Base-by-base conservation (phyloP, 257 asterid genomes). In the Solanum tacnaense region DNA sequence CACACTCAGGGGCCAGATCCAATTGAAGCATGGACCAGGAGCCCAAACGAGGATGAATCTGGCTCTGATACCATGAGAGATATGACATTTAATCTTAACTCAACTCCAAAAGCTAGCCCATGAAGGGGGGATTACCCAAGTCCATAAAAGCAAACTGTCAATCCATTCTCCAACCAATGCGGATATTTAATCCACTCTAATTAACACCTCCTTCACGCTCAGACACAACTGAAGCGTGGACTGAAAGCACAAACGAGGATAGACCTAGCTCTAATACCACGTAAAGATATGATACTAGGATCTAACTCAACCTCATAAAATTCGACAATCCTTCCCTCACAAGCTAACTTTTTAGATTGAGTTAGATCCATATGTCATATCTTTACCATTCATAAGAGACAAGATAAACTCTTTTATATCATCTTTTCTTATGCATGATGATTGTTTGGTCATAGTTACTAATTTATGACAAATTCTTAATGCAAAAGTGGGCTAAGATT, bases 301-400 rank as follows among this genome's bases (percentile, higher is more conserved):
- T 18, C 65, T 56, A 56, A 56, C n/a, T 56, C 10, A 56, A 56
- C 2, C n/a, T 0, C n/a, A 18, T 16, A 56, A 56, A 56, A 18
- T 2, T 56, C 2, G 0, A 0, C n/a, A 56, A 18, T 56, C 1
- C n/a, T 18, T 6, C 62, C 0, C n/a, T 56, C 62, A 52, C 9
- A 1, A 52, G n/a, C n/a, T 56, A 18, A 18, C 62, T 6, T 5
- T 1, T 56, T 0, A 0, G 0, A 18, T 52, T 52, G 1, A 6
- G 62, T 56, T 56, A 56, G 62, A 18, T 56, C 0, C 23, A 52
- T 49, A 49, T 52, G 9, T 16, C 9, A 16, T 52, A 52, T 5
- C 9, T 52, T 52, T 52, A 52, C 23, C 9, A 52, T 16, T 52
- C 9, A 52, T 52, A 52, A 16, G n/a, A 56, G 4, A 18, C 4